These are phyloP conservation scores for Sarocladium brachiariae DNA, from an alignment of 2,329 filamentous ascomycete genomes.

Conservation along the genomic window DNA sequence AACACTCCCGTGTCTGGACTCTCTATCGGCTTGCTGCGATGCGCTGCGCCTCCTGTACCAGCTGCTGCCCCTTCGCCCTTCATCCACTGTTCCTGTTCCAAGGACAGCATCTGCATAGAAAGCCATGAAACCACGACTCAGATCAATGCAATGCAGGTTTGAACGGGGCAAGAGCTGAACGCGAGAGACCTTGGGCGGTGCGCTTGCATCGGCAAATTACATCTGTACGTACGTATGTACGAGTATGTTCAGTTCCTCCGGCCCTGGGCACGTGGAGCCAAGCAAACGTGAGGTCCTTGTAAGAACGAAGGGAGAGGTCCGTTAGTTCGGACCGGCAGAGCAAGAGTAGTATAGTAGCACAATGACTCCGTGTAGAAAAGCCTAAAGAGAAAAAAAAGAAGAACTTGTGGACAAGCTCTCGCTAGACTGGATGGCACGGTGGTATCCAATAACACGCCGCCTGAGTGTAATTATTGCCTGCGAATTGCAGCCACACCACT, in stretches of 20 bases:
- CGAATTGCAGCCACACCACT: constrained; percentile 3
- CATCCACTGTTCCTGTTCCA: not conserved
- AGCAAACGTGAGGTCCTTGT: too few relatives aligned
- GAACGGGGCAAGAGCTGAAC: not conserved
- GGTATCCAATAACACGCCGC: too few relatives aligned
- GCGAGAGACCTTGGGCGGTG: not conserved
- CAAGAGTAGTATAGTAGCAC: too few relatives aligned
- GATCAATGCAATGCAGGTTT: not conserved
- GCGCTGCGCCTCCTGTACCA: constrained; percentile 1
- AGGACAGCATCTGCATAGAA: constrained; percentile 4
- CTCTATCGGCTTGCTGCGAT: not conserved
- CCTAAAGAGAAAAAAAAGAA: not conserved
- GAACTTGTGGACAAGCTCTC: not conserved
- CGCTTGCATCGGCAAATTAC: constrained; percentile 6
- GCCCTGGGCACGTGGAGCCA: not conserved
- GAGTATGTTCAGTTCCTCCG: not conserved
- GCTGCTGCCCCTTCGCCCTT: not conserved
- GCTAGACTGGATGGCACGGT: too few relatives aligned
- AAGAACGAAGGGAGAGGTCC: too few relatives aligned
- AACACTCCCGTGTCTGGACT: constrained; percentile 1
- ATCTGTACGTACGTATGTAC: too few relatives aligned
- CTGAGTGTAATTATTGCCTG: too few relatives aligned
- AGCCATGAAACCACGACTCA: not conserved
- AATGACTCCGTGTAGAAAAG: too few relatives aligned
- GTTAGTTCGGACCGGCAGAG: too few relatives aligned